Conservation (phyloP, 2,329 filamentous ascomycete genomes). For the Ascochyta rabiei region DNA sequence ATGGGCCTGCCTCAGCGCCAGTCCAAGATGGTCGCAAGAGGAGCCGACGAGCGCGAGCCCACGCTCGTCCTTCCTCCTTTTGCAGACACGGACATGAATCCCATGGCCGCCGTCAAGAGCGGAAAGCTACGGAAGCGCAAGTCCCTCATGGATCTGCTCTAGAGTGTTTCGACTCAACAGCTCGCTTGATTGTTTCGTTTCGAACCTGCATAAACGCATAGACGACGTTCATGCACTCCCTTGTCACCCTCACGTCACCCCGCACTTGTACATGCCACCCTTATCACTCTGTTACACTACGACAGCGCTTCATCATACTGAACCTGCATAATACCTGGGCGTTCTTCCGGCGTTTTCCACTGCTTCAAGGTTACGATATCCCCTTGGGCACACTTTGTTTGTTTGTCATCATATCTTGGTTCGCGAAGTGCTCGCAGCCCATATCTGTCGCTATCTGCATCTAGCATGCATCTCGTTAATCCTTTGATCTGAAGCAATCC, state of each 20-base stretch:
- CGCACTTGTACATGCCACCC: constrained; percentile 15
- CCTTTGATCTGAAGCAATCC: constrained; percentile 2
- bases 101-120: constrained; percentile 30
- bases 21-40: constrained; percentile 40
- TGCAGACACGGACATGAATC: constrained; percentile 26
- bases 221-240: constrained; percentile 20
- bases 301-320: constrained; percentile 11
- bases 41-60: constrained; percentile 45
- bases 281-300: constrained; percentile 12
- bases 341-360: constrained; percentile 11
- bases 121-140: constrained; percentile 44
- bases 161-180: constrained; percentile 12
- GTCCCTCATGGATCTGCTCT: constrained; percentile 46
- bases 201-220: constrained; percentile 25
- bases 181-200: constrained; percentile 27
- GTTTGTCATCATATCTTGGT: constrained; percentile 4
- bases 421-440: constrained; percentile 30
- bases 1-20: constrained; percentile 24
- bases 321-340: constrained; percentile 26
- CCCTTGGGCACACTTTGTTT: constrained; percentile 16
- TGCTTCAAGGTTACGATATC: constrained; percentile 19
- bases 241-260: constrained; percentile 10
- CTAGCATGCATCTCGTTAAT: constrained; percentile 22
- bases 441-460: constrained; percentile 26
- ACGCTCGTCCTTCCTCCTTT: constrained; percentile 43